A percentile compares a stretch with the other conserved stretches of the same genome.
phyloP scores from a whole-genome alignment of 2,329 filamentous ascomycete genomes.

The Allantophomopsis cytisporea region DNA sequence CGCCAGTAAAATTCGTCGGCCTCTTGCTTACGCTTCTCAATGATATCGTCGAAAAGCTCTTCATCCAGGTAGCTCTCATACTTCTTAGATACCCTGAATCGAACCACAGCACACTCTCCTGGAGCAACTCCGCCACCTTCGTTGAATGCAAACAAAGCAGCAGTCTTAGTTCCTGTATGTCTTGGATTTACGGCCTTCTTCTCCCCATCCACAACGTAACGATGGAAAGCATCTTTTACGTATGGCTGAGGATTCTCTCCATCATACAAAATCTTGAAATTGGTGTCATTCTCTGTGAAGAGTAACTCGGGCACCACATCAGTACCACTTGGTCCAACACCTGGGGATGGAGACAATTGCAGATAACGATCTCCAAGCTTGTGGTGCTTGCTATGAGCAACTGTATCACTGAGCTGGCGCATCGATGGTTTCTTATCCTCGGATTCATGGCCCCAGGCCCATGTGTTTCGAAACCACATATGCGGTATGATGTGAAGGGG shows the following conservation, averaged over 20 bases:
- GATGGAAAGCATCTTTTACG: constrained; percentile 92
- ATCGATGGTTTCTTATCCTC: constrained; percentile 71
- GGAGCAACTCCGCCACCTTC: constrained; percentile 77
- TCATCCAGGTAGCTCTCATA: constrained; percentile 75
- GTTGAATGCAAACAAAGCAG: constrained; percentile 86
- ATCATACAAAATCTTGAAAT: constrained; percentile 63
- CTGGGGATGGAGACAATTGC: constrained; percentile 79
- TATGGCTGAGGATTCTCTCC: constrained; percentile 70
- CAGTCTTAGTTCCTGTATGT: constrained; percentile 72
- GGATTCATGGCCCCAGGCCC: constrained; percentile 80
- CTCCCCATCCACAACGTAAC: constrained; percentile 71
- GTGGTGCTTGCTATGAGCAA: constrained; percentile 65
- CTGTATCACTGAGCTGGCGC: constrained; percentile 46
- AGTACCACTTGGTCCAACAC: constrained; percentile 61
- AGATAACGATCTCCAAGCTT: constrained; percentile 74
- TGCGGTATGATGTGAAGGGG: constrained; percentile 90
- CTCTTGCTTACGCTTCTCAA: constrained; percentile 76
- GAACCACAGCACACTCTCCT: constrained; percentile 88
- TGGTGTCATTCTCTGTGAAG: constrained; percentile 95
- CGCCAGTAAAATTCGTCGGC: constrained; percentile 94
- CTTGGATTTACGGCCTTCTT: constrained; percentile 72
- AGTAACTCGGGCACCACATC: constrained; percentile 77
- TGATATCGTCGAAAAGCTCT: constrained; percentile 80
- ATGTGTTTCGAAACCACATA: constrained; percentile 94
- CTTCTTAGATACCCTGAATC: constrained; percentile 74